Percentiles rank a stretch among this genome's conserved stretches.
Conservation (phyloP, 371 early-diverging fungal species). For the Encephalitozoon hellem region DNA sequence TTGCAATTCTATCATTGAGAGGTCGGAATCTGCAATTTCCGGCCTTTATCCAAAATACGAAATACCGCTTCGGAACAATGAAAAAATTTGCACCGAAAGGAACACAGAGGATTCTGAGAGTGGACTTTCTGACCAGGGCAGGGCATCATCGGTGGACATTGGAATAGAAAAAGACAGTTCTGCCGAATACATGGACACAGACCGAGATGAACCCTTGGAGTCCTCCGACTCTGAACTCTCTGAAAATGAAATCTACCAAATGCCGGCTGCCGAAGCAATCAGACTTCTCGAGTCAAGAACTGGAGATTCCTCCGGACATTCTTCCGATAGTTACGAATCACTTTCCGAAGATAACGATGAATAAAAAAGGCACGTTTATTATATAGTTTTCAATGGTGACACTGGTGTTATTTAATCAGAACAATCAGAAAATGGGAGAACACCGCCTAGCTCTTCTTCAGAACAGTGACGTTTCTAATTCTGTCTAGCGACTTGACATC, state of each 20-base stretch:
- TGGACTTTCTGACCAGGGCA: not conserved
- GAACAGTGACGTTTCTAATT: conserved; percentile 31
- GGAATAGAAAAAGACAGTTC: conserved; percentile 33
- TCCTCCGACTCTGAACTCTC: not conserved
- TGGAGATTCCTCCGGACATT: not conserved
- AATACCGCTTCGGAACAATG: not conserved
- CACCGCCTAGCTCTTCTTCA: not conserved
- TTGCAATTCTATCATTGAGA: conserved; percentile 21
- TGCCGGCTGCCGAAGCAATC: not conserved
- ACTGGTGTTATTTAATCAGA: no score
- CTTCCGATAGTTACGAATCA: not conserved
- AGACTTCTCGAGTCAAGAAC: not conserved
- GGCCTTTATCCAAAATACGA: not conserved
- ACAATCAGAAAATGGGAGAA: no score
- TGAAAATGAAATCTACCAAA: not conserved
- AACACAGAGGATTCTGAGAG: not conserved
- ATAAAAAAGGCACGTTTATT: not conserved
- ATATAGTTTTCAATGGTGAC: no score
- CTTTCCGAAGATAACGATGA: not conserved
- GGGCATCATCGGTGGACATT: not conserved
- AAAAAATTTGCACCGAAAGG: conserved; percentile 6
- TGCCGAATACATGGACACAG: conserved; percentile 35
- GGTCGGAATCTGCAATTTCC: conserved; percentile 22
- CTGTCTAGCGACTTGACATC: not conserved
- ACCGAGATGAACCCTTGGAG: not conserved